phyloP scores from a whole-genome alignment of 2,329 filamentous ascomycete genomes.

The Trichoderma sp. region DNA sequence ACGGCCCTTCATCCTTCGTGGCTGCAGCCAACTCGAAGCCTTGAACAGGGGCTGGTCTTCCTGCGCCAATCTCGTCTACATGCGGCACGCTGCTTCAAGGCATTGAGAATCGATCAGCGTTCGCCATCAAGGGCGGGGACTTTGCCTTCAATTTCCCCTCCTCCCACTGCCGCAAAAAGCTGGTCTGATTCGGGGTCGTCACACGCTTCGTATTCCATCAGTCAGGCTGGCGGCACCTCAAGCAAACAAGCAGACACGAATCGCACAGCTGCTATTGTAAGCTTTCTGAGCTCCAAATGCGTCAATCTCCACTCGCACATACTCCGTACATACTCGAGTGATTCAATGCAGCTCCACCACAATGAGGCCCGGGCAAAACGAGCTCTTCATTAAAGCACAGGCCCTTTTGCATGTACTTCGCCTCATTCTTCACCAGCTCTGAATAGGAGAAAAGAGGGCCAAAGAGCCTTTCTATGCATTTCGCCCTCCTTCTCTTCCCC shows the following conservation, averaged over 20 bases:
- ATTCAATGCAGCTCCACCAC: neutral
- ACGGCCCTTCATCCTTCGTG: neutral
- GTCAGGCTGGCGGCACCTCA: neutral
- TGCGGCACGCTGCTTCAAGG: neutral
- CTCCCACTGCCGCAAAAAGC: neutral
- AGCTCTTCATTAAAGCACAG: neutral
- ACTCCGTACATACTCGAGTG: neutral
- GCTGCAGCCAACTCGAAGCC: neutral
- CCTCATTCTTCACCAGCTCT: neutral
- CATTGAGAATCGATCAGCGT: slow-evolving; percentile 1
- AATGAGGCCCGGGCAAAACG: neutral
- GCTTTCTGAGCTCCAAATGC: neutral
- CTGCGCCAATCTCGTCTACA: neutral
- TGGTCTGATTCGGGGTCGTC: neutral
- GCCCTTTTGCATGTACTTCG: neutral
- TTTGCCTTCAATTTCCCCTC: neutral
- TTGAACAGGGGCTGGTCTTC: neutral
- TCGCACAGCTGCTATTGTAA: neutral
- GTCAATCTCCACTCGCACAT: slow-evolving; percentile 1
- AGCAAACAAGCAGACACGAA: neutral
- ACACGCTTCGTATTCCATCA: slow-evolving; percentile 11
- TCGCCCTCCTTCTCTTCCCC: neutral
- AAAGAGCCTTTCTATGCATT: neutral
- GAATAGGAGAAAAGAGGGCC: neutral
- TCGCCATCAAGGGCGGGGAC: neutral